Conservation (phyloP, 768 basidiomycete genomes). For the Dentipellis fragilis region DNA sequence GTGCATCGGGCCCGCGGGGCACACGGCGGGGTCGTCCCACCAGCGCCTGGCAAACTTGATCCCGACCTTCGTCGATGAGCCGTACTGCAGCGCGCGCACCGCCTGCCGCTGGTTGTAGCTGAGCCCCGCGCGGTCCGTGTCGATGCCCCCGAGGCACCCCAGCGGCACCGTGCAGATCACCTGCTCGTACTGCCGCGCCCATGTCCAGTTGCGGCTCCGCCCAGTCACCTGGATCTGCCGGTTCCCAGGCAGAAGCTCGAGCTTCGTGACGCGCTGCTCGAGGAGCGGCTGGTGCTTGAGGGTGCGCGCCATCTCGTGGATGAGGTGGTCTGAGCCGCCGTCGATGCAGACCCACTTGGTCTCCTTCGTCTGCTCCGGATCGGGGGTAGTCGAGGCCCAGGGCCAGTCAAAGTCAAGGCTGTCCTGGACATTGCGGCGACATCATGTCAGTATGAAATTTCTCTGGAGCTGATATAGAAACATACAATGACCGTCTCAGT, state of each 20-base stretch:
- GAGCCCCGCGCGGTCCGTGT: conserved; percentile 12
- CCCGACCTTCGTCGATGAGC: conserved; percentile 30
- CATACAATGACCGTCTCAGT: not conserved
- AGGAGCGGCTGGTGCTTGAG: not conserved
- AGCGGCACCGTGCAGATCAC: conserved; percentile 35
- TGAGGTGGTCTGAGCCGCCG: not conserved
- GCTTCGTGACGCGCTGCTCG: not conserved
- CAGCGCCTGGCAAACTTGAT: conserved; percentile 32
- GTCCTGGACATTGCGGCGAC: not conserved
- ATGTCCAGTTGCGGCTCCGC: too few relatives aligned
- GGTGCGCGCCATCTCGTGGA: not conserved
- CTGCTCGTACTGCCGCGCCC: conserved; percentile 20
- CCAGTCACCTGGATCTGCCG: not conserved
- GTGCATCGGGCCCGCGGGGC: conserved; percentile 7
- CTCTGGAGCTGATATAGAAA: not conserved
- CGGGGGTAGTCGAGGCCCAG: too few relatives aligned
- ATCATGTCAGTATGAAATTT: not conserved
- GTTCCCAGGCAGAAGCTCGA: not conserved
- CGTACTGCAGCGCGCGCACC: conserved; percentile 28
- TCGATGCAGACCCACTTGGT: not conserved
- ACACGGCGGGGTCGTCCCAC: conserved; percentile 24
- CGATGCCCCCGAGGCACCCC: conserved; percentile 24
- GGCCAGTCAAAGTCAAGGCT: too few relatives aligned
- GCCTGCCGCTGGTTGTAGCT: conserved; percentile 19
- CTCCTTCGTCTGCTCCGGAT: too few relatives aligned